Conservation (phyloP, 768 basidiomycete genomes). For the Xerocomus brunneocitrinus region DNA sequence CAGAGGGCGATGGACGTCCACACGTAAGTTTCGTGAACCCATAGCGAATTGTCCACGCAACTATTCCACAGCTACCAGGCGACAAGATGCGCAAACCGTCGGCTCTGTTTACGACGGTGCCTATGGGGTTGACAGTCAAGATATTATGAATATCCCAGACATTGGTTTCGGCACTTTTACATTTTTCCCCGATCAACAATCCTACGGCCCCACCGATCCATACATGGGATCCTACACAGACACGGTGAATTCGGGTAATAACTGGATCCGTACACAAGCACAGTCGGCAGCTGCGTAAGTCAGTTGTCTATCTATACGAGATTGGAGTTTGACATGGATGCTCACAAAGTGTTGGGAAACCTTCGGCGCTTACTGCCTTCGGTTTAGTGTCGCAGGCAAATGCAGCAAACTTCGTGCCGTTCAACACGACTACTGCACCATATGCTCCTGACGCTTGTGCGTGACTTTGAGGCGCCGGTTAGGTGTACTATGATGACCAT, state of each 20-base stretch:
- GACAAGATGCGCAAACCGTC: constrained; percentile 39
- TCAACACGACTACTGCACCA: constrained; percentile 48
- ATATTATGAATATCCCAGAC: constrained; percentile 52
- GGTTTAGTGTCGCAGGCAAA: constrained; percentile 60
- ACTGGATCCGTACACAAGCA: constrained; percentile 54
- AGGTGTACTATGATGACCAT: not conserved
- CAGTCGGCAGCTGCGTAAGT: constrained; percentile 42
- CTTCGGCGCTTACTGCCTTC: constrained; percentile 48
- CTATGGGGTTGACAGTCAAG: constrained; percentile 63
- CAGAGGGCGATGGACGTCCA: constrained; percentile 57
- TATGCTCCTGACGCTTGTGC: constrained; percentile 33
- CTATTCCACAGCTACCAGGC: constrained; percentile 38
- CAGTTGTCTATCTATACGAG: not conserved
- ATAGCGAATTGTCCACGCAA: not conserved
- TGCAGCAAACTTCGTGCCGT: constrained; percentile 53
- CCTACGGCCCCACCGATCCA: constrained; percentile 47
- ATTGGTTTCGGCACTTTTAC: constrained; percentile 60
- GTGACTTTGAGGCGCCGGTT: constrained; percentile 5
- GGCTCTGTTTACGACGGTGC: constrained; percentile 58
- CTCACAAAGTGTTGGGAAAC: constrained; percentile 47
- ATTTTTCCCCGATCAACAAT: constrained; percentile 65
- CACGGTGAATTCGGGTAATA: constrained; percentile 43
- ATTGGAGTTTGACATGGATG: constrained; percentile 4
- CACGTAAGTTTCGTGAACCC: constrained; percentile 34
- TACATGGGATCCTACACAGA: constrained; percentile 49